A percentile compares a stretch with the other conserved stretches of the same genome.
phyloP scores from a whole-genome alignment of 2,329 filamentous ascomycete species.

The Dothistroma septosporum region DNA sequence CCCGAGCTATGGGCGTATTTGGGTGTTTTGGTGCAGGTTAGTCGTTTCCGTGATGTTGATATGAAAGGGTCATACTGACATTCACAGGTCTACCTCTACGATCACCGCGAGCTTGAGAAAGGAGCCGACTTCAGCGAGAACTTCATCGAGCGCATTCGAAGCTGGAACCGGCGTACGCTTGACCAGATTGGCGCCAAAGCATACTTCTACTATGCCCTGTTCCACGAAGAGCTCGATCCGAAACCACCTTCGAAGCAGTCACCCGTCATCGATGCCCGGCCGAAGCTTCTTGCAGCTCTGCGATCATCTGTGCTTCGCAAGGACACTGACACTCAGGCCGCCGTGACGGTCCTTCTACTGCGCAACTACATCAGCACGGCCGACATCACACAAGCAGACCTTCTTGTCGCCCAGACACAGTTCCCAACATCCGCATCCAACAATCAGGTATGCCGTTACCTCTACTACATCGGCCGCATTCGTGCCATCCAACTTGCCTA shows the following conservation, averaged over 20 bases:
- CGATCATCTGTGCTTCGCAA: slow-evolving; percentile 95
- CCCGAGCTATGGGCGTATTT: slow-evolving; percentile 38
- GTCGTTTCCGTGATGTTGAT: background rate
- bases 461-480: slow-evolving; percentile 96
- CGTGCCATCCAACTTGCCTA: slow-evolving; percentile 94
- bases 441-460: slow-evolving; percentile 94
- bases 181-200: slow-evolving; percentile 92
- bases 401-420: slow-evolving; percentile 90
- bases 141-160: slow-evolving; percentile 78
- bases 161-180: slow-evolving; percentile 85
- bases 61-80: slow-evolving; percentile 11
- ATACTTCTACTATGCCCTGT: slow-evolving; percentile 97
- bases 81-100: slow-evolving; percentile 81
- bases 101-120: slow-evolving; percentile 73
- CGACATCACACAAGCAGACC: slow-evolving; percentile 93
- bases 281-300: slow-evolving; percentile 79
- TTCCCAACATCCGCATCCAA: slow-evolving; percentile 93
- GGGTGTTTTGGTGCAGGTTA: slow-evolving; percentile 36
- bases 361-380: slow-evolving; percentile 95
- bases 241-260: slow-evolving; percentile 85
- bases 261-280: slow-evolving; percentile 79
- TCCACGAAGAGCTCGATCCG: slow-evolving; percentile 85
- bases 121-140: slow-evolving; percentile 81
- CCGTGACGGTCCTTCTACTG: slow-evolving; percentile 88
- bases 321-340: slow-evolving; percentile 94